Conservation (phyloP, 768 basidiomycete species). For the Suillus subluteus region DNA sequence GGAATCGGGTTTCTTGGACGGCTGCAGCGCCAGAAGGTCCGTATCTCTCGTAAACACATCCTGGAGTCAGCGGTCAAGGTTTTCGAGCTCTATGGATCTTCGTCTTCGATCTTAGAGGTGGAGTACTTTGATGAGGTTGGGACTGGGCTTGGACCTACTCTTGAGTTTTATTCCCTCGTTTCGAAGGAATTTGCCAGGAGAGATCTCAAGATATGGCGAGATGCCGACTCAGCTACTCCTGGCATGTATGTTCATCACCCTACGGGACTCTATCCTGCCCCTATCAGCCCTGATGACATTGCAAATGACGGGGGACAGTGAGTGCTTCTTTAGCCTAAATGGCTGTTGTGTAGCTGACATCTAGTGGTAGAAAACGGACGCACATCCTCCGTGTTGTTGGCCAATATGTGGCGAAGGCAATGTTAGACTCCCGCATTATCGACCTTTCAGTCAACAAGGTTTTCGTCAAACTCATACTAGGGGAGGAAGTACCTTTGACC, state of each 20-base stretch:
- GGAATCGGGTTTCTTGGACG: conserved; percentile 92
- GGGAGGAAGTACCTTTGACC: conserved; percentile 82
- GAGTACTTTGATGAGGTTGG: conserved; percentile 99
- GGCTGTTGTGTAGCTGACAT: conserved; percentile 11
- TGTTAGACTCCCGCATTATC: conserved; percentile 97
- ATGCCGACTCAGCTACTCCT: conserved; percentile 65
- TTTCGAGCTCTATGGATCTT: conserved; percentile 94
- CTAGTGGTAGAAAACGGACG: conserved; percentile 66
- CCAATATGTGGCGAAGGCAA: conserved; percentile 95
- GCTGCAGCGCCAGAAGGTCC: conserved; percentile 92
- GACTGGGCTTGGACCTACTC: conserved; percentile 94
- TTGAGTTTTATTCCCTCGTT: conserved; percentile 98
- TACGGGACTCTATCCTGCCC: conserved; percentile 85
- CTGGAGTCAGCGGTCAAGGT: conserved; percentile 96
- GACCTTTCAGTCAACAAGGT: conserved; percentile 93
- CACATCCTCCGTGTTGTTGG: conserved; percentile 90
- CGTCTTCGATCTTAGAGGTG: conserved; percentile 92
- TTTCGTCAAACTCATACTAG: conserved; percentile 90
- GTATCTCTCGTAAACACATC: conserved; percentile 93
- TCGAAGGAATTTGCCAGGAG: conserved; percentile 93
- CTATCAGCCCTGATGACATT: conserved; percentile 70
- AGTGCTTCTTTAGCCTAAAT: conserved; percentile 31
- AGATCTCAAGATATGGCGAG: conserved; percentile 90
- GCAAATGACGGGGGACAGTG: conserved; percentile 77
- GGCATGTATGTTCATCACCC: conserved; percentile 84